Conservation (phyloP, 768 basidiomycete species). For the Hebeloma cylindrosporum region DNA sequence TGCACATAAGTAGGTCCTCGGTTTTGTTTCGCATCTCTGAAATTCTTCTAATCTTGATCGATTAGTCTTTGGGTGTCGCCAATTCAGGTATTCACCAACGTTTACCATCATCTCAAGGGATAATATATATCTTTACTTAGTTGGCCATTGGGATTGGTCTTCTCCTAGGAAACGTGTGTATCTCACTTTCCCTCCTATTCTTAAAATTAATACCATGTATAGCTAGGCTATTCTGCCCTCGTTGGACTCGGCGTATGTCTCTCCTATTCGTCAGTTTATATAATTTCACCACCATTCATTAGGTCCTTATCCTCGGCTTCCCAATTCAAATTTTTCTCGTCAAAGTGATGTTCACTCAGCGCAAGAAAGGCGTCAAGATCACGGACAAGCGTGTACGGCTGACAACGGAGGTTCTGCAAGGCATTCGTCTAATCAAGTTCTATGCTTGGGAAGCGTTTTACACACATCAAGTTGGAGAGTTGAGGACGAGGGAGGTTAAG, state of each 20-base stretch:
- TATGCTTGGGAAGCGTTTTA: constrained; percentile 63
- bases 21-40: too few species aligned
- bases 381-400: constrained; percentile 68
- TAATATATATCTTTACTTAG: constrained; percentile 22
- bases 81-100: constrained; percentile 41
- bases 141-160: constrained; percentile 62
- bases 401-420: constrained; percentile 66
- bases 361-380: constrained; percentile 58
- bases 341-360: constrained; percentile 51
- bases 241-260: constrained; percentile 51
- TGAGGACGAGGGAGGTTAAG: constrained; percentile 40
- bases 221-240: constrained; percentile 70
- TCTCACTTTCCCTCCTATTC: not conserved
- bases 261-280: constrained; percentile 8
- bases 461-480: constrained; percentile 38
- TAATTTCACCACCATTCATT: not conserved
- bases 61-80: constrained; percentile 60
- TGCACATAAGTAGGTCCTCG: constrained; percentile 37
- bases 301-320: constrained; percentile 57
- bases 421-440: constrained; percentile 64
- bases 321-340: constrained; percentile 59
- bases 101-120: not conserved
- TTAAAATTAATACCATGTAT: not conserved
- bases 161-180: constrained; percentile 54
- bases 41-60: not conserved